Conservation (phyloP, 805 yeast species). For the Monosporozyma unispora region DNA sequence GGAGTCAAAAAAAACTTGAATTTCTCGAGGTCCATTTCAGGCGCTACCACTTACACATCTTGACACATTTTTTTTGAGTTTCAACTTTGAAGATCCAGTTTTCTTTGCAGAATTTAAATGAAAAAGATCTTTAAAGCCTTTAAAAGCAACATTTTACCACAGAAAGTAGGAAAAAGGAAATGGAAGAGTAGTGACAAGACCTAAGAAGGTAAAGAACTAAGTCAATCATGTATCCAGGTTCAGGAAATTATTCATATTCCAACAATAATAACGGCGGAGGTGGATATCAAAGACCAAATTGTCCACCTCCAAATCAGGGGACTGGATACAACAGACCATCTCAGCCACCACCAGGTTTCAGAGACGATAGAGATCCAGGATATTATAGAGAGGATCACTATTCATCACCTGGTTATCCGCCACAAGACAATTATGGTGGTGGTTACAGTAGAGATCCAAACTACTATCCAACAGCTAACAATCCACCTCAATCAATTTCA, state of each 20-base stretch:
- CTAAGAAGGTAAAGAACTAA: background rate
- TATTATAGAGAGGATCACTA: background rate
- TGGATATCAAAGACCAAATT: slow-evolving; percentile 13
- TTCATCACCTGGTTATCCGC: background rate
- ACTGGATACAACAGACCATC: slow-evolving; percentile 4
- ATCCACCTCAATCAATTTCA: slow-evolving; percentile 4
- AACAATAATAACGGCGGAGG: slow-evolving; percentile 7
- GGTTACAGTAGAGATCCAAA: background rate
- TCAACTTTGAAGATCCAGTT: background rate
- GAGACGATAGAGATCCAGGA: background rate
- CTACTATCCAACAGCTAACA: background rate
- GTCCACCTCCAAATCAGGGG: slow-evolving; percentile 6
- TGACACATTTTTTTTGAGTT: background rate
- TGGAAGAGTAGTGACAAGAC: background rate
- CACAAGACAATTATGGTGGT: background rate
- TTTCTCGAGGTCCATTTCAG: background rate
- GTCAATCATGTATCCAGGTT: slow-evolving; percentile 26
- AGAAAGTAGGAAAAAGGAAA: background rate
- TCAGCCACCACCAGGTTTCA: background rate
- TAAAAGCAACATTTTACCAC: background rate
- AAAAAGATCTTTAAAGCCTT: background rate
- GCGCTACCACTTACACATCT: background rate
- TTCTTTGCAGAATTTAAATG: no score
- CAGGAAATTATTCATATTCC: slow-evolving; percentile 27
- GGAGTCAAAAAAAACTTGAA: background rate